Conservation (phyloP, 1,284 basidiomycete species). For the Ustilago loliicola region DNA sequence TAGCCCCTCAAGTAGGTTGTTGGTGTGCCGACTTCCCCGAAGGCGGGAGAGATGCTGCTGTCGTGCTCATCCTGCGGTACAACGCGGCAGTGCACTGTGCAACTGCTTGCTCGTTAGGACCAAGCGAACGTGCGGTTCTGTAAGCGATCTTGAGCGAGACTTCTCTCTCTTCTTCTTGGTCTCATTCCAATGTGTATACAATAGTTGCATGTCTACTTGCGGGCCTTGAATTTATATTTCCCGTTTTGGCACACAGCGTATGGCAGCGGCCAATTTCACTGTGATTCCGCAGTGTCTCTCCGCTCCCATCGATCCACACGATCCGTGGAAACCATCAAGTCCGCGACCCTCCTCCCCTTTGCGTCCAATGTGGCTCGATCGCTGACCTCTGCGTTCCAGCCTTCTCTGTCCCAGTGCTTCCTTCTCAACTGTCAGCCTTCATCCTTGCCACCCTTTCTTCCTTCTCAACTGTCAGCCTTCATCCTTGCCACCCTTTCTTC, state of each 20-base stretch:
- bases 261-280: slow-evolving; percentile 10
- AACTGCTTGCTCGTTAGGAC: neutral
- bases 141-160: slow-evolving; percentile 1
- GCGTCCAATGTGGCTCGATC: slow-evolving; percentile 14
- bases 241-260: slow-evolving; percentile 12
- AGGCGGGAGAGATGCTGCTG: neutral
- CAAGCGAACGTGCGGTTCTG: neutral
- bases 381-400: slow-evolving; percentile 7
- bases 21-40: neutral
- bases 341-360: neutral
- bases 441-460: neutral
- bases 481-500: neutral
- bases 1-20: neutral
- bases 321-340: slow-evolving; percentile 7
- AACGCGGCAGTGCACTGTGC: neutral
- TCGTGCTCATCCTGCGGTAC: neutral
- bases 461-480: neutral
- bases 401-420: neutral
- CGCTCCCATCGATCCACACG: slow-evolving; percentile 21
- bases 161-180: neutral
- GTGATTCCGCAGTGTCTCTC: neutral
- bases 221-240: slow-evolving; percentile 25
- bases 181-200: slow-evolving; percentile 6
- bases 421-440: neutral
- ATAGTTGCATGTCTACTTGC: slow-evolving; percentile 6